Base-by-base conservation (phyloP, 345 rosid species). In the Aethionema arabicum region DNA sequence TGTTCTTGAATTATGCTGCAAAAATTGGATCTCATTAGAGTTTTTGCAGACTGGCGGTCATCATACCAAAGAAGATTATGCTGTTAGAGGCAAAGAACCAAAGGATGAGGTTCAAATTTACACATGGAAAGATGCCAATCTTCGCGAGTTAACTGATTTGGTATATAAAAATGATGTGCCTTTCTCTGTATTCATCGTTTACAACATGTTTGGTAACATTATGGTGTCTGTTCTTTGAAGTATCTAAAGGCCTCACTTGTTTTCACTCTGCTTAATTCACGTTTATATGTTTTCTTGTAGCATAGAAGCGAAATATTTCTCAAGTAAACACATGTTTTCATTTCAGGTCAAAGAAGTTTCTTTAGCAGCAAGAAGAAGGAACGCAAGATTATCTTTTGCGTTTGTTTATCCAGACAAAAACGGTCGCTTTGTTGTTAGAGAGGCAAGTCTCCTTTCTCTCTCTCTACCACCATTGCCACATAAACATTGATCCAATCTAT, bases 61-160 rank as follows among this genome's bases (percentile, higher is more conserved):
- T 77, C 98, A 89, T 71, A 71, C 77, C 5, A 79, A 74, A 63
- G 97, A 87, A 76, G 95, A 92, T 32, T 92, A 83, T 82, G 90
- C 95, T n/a, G 85, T 82, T 54, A 85, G 97, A 71, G 95, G 98
- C 74, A 89, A 89, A 81, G 97, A 89, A 52, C 97, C 98, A 37
- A 89, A 89, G 64, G 91, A 87, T 63, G 97, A 90, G 82, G 98
- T 89, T 76, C 98, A 87, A 65, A 89, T 92, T 45, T 92, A 92
- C 73, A 90, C 97, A 3, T 92, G 98, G 96, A 92, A 87, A 72
- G 96, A 92, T 81, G 98, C 98, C 43, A 85, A 79, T 38, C 90
- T 92, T 33, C 88, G 91, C 0, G 91, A 92, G 78, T 66, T 85
- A 70, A 89, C 97, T 3, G 98, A 92, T 65, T 78, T 89, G 83